Evolutionary conservation across 495 filamentous ascomycete species (phyloP).

Genomic region (Xylaria telfairii): DNA sequence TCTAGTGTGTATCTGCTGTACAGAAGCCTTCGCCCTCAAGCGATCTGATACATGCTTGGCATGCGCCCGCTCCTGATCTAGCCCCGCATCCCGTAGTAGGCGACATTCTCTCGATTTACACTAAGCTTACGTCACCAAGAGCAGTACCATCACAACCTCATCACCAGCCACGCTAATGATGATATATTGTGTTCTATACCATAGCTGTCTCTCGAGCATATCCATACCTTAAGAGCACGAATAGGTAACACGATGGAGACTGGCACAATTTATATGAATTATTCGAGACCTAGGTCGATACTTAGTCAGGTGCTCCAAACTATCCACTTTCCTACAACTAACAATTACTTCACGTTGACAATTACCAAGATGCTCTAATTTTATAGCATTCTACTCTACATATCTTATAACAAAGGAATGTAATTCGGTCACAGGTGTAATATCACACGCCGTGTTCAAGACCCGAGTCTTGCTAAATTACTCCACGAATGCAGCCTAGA

Average conservation of each 20-base stretch:
- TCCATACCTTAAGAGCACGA: neutral
- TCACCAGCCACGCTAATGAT: neutral
- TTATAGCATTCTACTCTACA: neutral
- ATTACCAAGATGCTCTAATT: neutral
- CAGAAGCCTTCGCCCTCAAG: neutral
- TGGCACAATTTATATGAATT: neutral
- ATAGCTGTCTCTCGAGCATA: neutral
- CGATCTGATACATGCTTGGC: conserved; percentile 20
- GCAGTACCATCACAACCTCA: neutral
- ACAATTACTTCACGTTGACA: neutral
- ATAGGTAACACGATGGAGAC: neutral
- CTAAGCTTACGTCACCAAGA: conserved; percentile 17
- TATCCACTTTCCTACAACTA: neutral
- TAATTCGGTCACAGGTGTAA: neutral
- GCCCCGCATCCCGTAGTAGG: conserved; percentile 4
- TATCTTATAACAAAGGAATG: neutral
- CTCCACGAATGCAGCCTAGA: neutral
- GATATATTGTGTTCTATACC: neutral
- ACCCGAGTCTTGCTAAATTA: neutral
- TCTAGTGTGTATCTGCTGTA: conserved; percentile 1
- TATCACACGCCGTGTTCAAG: neutral
- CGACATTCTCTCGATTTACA: neutral
- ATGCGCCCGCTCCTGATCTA: conserved; percentile 5
- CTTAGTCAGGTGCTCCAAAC: neutral
- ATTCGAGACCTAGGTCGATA: neutral